Evolutionary conservation across 2,329 filamentous ascomycete genomes (phyloP).

Genomic region (Fusarium liriodendri): DNA sequence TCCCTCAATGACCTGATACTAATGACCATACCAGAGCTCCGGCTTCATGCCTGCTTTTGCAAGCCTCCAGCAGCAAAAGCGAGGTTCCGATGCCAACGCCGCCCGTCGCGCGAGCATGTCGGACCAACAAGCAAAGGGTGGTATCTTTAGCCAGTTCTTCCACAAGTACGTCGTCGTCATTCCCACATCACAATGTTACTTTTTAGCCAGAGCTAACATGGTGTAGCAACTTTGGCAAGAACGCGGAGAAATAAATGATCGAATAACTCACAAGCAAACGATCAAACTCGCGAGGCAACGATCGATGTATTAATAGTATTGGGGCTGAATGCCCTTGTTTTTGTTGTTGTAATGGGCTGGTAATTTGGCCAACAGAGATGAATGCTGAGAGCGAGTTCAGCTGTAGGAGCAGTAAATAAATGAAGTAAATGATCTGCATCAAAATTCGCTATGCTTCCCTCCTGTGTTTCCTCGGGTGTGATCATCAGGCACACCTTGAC

Average conservation of each 20-base stretch:
- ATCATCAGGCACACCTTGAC: conserved; percentile 20
- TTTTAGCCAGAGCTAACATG: conserved; percentile 1
- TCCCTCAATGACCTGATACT: conserved; percentile 2
- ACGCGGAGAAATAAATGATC: conserved; percentile 43
- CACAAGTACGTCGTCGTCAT: conserved; percentile 58
- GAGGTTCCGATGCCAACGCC: conserved; percentile 54
- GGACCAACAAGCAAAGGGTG: conserved; percentile 62
- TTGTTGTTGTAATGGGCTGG: background rate
- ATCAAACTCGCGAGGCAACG: background rate
- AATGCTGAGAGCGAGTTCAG: conserved; percentile 23
- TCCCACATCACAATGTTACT: background rate
- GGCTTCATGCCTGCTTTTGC: conserved; percentile 62
- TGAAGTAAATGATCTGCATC: conserved; percentile 10
- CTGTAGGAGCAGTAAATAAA: conserved; percentile 22
- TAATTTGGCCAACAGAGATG: conserved; percentile 6
- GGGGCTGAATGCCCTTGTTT: background rate
- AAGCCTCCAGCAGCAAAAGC: conserved; percentile 63
- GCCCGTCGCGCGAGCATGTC: conserved; percentile 66
- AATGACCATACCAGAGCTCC: conserved; percentile 52
- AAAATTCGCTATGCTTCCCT: background rate
- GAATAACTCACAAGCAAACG: background rate
- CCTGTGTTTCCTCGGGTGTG: background rate
- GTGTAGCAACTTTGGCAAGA: conserved; percentile 49
- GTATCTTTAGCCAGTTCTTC: conserved; percentile 67
- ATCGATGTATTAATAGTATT: conserved; percentile 15